Conservation (phyloP, 768 basidiomycete species). For the Mycena rebaudengoi region DNA sequence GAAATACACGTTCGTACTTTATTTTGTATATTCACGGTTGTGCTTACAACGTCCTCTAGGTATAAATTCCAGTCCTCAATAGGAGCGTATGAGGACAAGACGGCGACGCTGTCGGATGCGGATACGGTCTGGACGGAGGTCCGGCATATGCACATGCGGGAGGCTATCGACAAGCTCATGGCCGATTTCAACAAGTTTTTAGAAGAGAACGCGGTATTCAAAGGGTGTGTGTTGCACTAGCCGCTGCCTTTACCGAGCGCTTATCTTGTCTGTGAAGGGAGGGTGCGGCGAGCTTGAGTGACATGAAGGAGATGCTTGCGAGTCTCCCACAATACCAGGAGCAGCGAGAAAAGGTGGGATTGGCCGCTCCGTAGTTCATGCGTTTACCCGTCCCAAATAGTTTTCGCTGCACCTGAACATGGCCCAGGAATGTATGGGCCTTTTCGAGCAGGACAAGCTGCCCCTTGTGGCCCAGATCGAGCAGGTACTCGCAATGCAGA, state of each 20-base stretch:
- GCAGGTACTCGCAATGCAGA: constrained; percentile 62
- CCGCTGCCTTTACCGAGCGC: not conserved
- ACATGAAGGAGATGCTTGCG: constrained; percentile 99
- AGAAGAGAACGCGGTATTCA: constrained; percentile 93
- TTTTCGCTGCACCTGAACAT: constrained; percentile 97
- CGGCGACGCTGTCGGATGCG: constrained; percentile 82
- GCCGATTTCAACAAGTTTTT: constrained; percentile 94
- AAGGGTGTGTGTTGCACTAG: constrained; percentile 63
- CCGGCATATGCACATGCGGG: constrained; percentile 98
- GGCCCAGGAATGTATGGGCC: constrained; percentile 96
- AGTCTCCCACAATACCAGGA: constrained; percentile 94
- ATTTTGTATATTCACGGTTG: not conserved
- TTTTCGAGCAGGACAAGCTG: constrained; percentile 90
- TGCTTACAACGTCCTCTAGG: constrained; percentile 47
- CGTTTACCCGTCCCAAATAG: constrained; percentile 49
- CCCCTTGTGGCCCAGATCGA: constrained; percentile 87
- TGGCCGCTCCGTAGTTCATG: not conserved
- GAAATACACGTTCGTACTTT: constrained; percentile 78
- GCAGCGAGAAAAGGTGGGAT: constrained; percentile 85
- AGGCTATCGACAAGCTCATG: constrained; percentile 97
- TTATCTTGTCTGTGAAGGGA: constrained; percentile 52
- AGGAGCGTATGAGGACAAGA: constrained; percentile 89
- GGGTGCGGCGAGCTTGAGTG: constrained; percentile 88
- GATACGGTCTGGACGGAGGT: constrained; percentile 93
- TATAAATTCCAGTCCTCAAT: constrained; percentile 93